A percentile compares a stretch with the other conserved stretches of the same genome.
phyloP scores from a whole-genome alignment of 78 protist genomes.

The Acrasis kona region DNA sequence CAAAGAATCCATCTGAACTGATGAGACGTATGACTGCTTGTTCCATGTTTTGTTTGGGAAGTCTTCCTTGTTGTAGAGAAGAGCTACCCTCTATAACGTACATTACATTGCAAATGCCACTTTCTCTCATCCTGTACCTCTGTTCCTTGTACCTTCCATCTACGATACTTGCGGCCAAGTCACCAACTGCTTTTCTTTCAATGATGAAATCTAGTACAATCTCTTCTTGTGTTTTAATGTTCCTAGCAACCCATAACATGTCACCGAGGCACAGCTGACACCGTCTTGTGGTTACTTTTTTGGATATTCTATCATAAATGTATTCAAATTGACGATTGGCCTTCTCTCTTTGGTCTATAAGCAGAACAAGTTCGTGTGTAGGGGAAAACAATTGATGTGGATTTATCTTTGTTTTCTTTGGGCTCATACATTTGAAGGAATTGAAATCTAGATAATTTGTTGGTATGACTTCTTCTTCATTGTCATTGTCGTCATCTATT shows the following conservation, averaged over 20 bases:
- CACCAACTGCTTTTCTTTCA: neutral
- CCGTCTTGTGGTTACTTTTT: neutral
- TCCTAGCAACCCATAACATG: neutral
- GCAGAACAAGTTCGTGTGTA: neutral
- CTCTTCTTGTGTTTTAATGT: neutral
- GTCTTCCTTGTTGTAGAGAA: neutral
- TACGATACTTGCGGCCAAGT: neutral
- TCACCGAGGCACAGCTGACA: neutral
- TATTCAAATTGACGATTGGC: neutral
- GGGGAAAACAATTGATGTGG: no score
- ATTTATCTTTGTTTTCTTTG: no score
- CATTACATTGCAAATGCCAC: neutral
- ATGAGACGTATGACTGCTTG: no score
- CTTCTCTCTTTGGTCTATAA: neutral
- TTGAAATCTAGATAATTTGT: no score
- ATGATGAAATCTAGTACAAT: neutral
- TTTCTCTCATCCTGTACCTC: neutral
- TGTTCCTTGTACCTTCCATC: neutral
- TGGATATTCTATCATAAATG: neutral
- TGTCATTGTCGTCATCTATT: no score
- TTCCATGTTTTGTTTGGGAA: neutral
- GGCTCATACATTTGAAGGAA: no score
- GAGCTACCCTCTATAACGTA: neutral
- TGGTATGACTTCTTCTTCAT: no score
- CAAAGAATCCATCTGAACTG: no score